phyloP scores from a whole-genome alignment of 768 basidiomycete genomes.

The Calocybe indica region DNA sequence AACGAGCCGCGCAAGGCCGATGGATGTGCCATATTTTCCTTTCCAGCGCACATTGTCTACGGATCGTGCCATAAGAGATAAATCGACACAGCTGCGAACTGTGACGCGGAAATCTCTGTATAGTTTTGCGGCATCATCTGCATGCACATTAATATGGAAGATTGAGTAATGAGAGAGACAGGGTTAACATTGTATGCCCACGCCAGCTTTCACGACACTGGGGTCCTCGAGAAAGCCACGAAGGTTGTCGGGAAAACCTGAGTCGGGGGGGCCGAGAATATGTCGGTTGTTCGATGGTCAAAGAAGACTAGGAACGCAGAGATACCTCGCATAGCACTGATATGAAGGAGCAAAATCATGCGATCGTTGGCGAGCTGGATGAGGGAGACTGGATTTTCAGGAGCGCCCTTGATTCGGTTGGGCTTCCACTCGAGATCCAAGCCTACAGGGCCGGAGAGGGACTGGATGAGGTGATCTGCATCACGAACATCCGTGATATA shows the following conservation, averaged over 20 bases:
- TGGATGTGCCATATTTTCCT: constrained; percentile 52
- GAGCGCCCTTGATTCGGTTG: constrained; percentile 40
- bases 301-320: constrained; percentile 3
- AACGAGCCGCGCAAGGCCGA: constrained; percentile 64
- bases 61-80: constrained; percentile 61
- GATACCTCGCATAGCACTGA: constrained; percentile 51
- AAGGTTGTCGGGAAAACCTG: constrained; percentile 52
- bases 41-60: constrained; percentile 72
- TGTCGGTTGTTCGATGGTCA: neutral
- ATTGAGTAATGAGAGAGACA: constrained; percentile 4
- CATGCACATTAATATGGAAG: constrained; percentile 5
- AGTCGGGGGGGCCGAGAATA: neutral
- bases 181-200: constrained; percentile 59
- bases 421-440: constrained; percentile 85
- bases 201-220: constrained; percentile 60
- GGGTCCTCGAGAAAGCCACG: constrained; percentile 46
- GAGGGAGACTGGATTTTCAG: constrained; percentile 65
- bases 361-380: constrained; percentile 62
- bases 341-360: constrained; percentile 57
- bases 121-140: constrained; percentile 68
- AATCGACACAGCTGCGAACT: constrained; percentile 56
- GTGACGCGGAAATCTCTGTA: constrained; percentile 40
- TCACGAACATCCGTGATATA: constrained; percentile 29
- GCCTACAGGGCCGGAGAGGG: constrained; percentile 39
- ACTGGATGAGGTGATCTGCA: constrained; percentile 25